These are phyloP conservation scores for Mycena sanguinolenta DNA, from an alignment of 768 basidiomycete genomes.

Conservation along the genomic window DNA sequence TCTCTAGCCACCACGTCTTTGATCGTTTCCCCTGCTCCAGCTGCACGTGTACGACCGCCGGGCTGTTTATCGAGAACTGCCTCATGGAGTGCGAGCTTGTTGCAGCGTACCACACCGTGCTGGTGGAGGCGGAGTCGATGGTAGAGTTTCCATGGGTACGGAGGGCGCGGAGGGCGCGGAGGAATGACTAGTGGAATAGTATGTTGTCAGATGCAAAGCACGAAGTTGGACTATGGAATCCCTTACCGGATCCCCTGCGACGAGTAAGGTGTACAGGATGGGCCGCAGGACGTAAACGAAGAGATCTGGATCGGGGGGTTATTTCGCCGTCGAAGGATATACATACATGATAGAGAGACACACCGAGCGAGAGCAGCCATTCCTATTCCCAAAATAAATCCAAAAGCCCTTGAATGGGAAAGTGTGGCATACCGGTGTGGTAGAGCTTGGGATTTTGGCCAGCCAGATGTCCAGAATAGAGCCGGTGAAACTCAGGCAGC, in stretches of 20 bases:
- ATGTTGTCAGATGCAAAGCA: neutral
- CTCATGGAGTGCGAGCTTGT: neutral
- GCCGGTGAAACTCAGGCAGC: conserved; percentile 2
- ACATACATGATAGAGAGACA: neutral
- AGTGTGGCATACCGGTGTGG: neutral
- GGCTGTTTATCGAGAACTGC: conserved; percentile 7
- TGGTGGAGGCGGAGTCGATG: neutral
- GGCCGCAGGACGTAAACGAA: conserved; percentile 15
- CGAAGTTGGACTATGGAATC: neutral
- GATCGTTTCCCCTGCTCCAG: neutral
- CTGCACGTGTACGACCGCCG: neutral
- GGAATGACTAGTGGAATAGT: conserved; percentile 7
- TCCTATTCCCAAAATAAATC: neutral
- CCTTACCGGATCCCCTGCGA: conserved; percentile 12
- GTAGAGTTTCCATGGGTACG: neutral
- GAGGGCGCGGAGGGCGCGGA: conserved; percentile 8
- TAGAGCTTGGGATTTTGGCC: neutral
- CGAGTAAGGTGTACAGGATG: conserved; percentile 15
- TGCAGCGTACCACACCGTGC: too few relatives aligned
- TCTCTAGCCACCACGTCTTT: too few relatives aligned
- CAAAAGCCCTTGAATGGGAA: neutral
- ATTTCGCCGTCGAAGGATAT: too few relatives aligned
- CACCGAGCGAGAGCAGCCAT: conserved; percentile 17
- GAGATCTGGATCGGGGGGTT: neutral
- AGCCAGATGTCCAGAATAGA: conserved; percentile 2